A percentile compares a stretch with the other conserved stretches of the same genome.
Conservation (phyloP, 2,329 filamentous ascomycete genomes). For the Coniochaeta prunicola region DNA sequence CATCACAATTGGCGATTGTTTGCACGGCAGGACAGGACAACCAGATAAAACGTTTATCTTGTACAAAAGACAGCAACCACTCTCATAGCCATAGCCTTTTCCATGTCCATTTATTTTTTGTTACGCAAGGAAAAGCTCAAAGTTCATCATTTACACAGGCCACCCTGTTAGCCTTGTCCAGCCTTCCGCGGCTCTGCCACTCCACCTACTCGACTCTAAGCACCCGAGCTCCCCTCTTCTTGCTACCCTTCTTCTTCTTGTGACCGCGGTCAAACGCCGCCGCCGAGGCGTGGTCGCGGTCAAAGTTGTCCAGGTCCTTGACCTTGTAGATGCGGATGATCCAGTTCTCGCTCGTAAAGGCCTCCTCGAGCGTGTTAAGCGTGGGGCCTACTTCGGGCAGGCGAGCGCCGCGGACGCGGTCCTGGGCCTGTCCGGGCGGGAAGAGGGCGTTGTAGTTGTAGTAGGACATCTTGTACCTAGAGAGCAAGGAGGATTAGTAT, state of each 20-base stretch:
- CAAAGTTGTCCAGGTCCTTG: conserved; percentile 95
- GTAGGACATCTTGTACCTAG: conserved; percentile 99
- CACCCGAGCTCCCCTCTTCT: conserved; percentile 65
- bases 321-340: conserved; percentile 99
- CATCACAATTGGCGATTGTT: too few species aligned
- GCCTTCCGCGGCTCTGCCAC: too few species aligned
- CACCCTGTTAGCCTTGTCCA: too few species aligned
- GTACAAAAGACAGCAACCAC: too few species aligned
- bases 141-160: too few species aligned
- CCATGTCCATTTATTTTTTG: too few species aligned
- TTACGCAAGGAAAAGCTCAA: too few species aligned
- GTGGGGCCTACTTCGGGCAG: conserved; percentile 80
- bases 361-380: conserved; percentile 87
- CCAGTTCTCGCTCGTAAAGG: conserved; percentile 99
- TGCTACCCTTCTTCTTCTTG: conserved; percentile 73
- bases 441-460: conserved; percentile 94
- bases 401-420: conserved; percentile 76
- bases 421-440: conserved; percentile 80
- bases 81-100: too few species aligned
- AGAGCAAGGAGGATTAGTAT: conserved; percentile 5
- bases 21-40: too few species aligned
- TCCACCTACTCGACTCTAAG: conserved; percentile 60
- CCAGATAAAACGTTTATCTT: too few species aligned
- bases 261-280: conserved; percentile 69
- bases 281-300: conserved; percentile 69